These are phyloP conservation scores for Zopfia rhizophila DNA, from an alignment of 2,329 filamentous ascomycete genomes.

Conservation along the genomic window DNA sequence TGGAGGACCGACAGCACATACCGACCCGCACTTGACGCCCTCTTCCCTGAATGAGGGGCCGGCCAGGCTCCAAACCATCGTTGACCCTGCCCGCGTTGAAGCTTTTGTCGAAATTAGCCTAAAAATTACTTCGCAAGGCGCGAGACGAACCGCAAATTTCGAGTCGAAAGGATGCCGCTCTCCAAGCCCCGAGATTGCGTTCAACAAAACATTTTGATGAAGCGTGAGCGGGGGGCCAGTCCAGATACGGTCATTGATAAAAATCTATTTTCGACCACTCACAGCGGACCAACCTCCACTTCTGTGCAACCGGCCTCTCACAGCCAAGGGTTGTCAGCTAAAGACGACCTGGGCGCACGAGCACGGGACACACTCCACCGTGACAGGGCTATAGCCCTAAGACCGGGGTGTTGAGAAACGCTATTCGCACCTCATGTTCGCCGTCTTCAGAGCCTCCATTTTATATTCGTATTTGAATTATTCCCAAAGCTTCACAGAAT, in stretches of 20 bases:
- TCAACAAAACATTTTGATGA: neutral
- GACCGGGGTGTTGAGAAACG: neutral
- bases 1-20: too few relatives aligned
- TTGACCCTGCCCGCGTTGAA: neutral
- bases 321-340: too few relatives aligned
- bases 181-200: neutral
- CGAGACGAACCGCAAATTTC: too few relatives aligned
- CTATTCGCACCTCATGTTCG: neutral
- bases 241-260: constrained; percentile 17
- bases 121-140: neutral
- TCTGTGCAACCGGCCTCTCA: neutral
- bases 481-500: too few relatives aligned
- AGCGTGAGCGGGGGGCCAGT: constrained; percentile 1
- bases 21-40: too few relatives aligned
- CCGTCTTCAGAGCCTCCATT: constrained; percentile 3
- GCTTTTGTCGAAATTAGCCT: neutral
- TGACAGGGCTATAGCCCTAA: constrained; percentile 3
- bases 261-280: constrained; percentile 15
- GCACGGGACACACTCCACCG: constrained; percentile 2
- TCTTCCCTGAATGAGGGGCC: too few relatives aligned
- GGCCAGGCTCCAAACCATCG: too few relatives aligned
- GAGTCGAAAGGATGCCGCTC: neutral
- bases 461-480: constrained; percentile 5
- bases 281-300: neutral
- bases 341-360: constrained; percentile 4